phyloP scores from a whole-genome alignment of 2,329 filamentous ascomycete genomes.

The Talaromyces marneffei region DNA sequence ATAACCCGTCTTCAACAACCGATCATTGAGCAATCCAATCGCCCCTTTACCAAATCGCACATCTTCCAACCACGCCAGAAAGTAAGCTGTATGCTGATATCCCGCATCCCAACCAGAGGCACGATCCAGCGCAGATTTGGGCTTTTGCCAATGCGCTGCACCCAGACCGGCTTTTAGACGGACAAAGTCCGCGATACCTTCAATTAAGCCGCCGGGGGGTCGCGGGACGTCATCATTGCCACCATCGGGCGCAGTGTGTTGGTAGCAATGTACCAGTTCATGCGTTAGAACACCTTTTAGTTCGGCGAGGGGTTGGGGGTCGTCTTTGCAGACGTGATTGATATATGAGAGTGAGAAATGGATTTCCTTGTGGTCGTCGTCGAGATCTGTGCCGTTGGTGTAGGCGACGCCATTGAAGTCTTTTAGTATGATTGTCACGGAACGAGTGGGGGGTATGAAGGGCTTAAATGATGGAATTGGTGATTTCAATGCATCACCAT shows the following conservation, averaged over 20 bases:
- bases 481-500: not conserved
- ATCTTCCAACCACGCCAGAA: slow-evolving; percentile 76
- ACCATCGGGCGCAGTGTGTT: slow-evolving; percentile 59
- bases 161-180: slow-evolving; percentile 65
- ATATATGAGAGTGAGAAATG: slow-evolving; percentile 80
- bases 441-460: slow-evolving; percentile 60
- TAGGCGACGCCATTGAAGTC: slow-evolving; percentile 82
- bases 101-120: slow-evolving; percentile 74
- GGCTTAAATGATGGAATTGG: slow-evolving; percentile 23
- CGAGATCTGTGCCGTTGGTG: slow-evolving; percentile 72
- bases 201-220: slow-evolving; percentile 69
- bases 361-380: slow-evolving; percentile 85
- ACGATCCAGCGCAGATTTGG: slow-evolving; percentile 39
- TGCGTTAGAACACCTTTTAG: slow-evolving; percentile 80
- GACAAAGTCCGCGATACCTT: slow-evolving; percentile 92
- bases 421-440: slow-evolving; percentile 75
- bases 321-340: slow-evolving; percentile 21
- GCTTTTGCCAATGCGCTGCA: slow-evolving; percentile 75
- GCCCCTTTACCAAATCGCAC: slow-evolving; percentile 61
- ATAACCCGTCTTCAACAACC: slow-evolving; percentile 33
- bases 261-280: slow-evolving; percentile 92
- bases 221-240: slow-evolving; percentile 16
- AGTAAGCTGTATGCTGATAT: slow-evolving; percentile 88
- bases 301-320: slow-evolving; percentile 46
- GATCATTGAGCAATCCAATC: slow-evolving; percentile 53